Base-by-base conservation (phyloP, 345 rosid species). In the Populus alba region DNA sequence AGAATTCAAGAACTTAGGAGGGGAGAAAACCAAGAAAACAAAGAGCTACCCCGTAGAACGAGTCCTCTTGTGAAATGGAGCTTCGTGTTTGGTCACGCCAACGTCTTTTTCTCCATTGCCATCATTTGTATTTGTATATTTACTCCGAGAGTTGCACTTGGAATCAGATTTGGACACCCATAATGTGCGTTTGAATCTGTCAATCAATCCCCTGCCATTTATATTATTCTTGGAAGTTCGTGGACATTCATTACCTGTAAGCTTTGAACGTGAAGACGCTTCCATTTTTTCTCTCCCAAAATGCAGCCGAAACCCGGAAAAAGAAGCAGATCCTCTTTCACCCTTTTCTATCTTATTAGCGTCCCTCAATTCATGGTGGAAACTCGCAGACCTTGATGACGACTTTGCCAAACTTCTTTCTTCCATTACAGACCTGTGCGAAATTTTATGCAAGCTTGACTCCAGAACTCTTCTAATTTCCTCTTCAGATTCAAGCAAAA, bases 171-270 rank as follows among this genome's bases (percentile, higher is more conserved):
- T 93, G 7, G 90, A 78, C 53, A 77, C 69, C 81, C 87, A 73
- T 37, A 94, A 89, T 29, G 85, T 88, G 4, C 66, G 81, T 83
- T 88, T 94, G 22, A 94, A 71, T 57, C 94, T 92, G 12, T 71
- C 78, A 1, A 94, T 82, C 84, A 90, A 85, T 57, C 91, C 88
- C 85, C 75, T 81, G 7, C 91, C 87, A 75, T 66, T 78, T 33
- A 31, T 31, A 31, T 31, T 29, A 29, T 29, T 29, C 31, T 29
- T 29, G 31, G 31, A 29, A 29, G 31, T 29, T 29, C 2, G 31
- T 29, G 31, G 31, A 29, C 31, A 29, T 29, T 73, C 80, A 2
- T 55, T 75, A 20, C 25, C 47, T 3, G 77, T 75, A 53, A 17
- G 27, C 37, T 68, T 81, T 16, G 67, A 65, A 4, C 70, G 22